These are phyloP conservation scores for Coniferiporia sulphurascens DNA, from an alignment of 1,284 basidiomycete genomes.

Conservation along the genomic window DNA sequence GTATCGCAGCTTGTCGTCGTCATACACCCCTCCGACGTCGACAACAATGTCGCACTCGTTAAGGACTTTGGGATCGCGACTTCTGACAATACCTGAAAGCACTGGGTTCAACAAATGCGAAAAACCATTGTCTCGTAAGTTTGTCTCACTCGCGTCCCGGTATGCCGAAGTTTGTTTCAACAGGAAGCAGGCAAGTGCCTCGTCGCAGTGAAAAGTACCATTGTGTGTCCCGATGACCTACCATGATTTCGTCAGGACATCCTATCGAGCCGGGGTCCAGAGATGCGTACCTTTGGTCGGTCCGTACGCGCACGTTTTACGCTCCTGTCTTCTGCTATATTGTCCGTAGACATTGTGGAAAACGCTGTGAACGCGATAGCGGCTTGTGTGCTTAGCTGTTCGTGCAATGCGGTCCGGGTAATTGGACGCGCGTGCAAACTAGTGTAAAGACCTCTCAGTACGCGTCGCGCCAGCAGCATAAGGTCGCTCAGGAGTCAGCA, in stretches of 20 bases:
- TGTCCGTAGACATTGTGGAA: slow-evolving; percentile 3
- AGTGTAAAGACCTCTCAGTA: no score
- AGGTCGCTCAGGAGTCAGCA: no score
- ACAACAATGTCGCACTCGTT: slow-evolving; percentile 93
- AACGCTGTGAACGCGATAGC: background rate
- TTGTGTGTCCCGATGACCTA: slow-evolving; percentile 90
- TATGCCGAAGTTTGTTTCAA: slow-evolving; percentile 78
- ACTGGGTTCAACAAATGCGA: background rate
- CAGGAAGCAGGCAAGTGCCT: slow-evolving; percentile 91
- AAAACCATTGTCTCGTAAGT: background rate
- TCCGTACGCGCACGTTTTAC: slow-evolving; percentile 6
- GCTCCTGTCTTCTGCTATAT: background rate
- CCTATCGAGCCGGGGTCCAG: background rate
- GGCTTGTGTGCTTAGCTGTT: no score
- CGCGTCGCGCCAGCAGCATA: no score
- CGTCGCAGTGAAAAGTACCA: slow-evolving; percentile 96
- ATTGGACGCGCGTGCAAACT: no score
- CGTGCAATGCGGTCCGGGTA: no score
- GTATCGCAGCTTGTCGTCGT: slow-evolving; percentile 72
- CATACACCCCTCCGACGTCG: slow-evolving; percentile 94
- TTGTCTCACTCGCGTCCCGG: slow-evolving; percentile 57
- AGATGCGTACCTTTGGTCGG: slow-evolving; percentile 1
- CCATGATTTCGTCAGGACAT: background rate
- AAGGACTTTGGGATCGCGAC: slow-evolving; percentile 76
- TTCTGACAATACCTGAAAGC: slow-evolving; percentile 66